Conservation (phyloP, 768 basidiomycete genomes). For the Mycena pura region DNA sequence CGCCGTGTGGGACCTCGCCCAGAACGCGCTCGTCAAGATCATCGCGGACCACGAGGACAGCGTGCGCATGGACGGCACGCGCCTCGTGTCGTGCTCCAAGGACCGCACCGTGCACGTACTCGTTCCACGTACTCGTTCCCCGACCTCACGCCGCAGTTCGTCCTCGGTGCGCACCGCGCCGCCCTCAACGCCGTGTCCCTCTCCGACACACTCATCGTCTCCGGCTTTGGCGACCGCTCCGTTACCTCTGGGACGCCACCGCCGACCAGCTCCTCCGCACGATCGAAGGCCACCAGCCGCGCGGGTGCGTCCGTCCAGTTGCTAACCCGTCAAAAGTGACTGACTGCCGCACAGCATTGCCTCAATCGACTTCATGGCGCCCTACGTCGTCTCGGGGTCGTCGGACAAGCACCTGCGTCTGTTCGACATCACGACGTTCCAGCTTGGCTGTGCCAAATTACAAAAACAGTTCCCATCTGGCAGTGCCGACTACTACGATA, state of each 20-base stretch:
- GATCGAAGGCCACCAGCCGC: constrained; percentile 77
- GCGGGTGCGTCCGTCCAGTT: constrained; percentile 60
- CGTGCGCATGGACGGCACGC: constrained; percentile 68
- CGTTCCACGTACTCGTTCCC: constrained; percentile 76
- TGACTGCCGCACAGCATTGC: constrained; percentile 59
- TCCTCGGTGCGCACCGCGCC: constrained; percentile 73
- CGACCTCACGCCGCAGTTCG: constrained; percentile 60
- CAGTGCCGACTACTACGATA: too few relatives aligned
- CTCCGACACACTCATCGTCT: constrained; percentile 65
- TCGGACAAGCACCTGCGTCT: constrained; percentile 83
- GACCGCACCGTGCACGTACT: constrained; percentile 81
- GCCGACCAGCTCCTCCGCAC: constrained; percentile 69
- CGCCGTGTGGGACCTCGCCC: constrained; percentile 71
- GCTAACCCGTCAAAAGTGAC: neutral
- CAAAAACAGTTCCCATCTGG: too few relatives aligned
- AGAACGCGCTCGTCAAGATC: constrained; percentile 55
- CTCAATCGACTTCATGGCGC: constrained; percentile 74
- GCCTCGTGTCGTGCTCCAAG: constrained; percentile 83
- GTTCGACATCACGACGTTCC: constrained; percentile 65
- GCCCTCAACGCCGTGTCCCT: constrained; percentile 84
- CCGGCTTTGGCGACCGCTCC: constrained; percentile 83
- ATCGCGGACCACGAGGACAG: constrained; percentile 80
- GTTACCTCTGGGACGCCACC: constrained; percentile 80
- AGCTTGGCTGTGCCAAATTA: too few relatives aligned
- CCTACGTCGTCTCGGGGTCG: constrained; percentile 78